These are phyloP conservation scores for Megacollybia platyphylla DNA, from an alignment of 1,284 basidiomycete genomes.

Conservation along the genomic window DNA sequence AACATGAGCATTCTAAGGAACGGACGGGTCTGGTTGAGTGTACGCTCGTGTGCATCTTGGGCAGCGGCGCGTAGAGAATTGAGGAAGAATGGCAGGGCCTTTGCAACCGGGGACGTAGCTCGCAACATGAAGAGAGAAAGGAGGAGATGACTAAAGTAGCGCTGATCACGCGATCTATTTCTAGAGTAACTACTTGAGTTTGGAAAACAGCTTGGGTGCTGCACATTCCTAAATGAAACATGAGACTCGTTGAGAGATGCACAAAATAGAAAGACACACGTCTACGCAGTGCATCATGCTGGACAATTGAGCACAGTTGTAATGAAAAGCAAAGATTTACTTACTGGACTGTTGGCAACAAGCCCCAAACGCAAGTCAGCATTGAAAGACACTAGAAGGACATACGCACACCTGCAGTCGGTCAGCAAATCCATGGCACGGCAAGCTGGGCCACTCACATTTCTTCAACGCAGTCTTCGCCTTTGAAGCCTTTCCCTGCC, in stretches of 20 bases:
- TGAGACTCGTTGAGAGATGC: background rate
- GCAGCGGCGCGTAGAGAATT: conserved; percentile 19
- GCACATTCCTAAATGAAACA: conserved; percentile 44
- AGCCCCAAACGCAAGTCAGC: conserved; percentile 9
- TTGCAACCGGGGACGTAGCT: conserved; percentile 15
- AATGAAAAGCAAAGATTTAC: conserved; percentile 14
- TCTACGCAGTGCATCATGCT: conserved; percentile 90
- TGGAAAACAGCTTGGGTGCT: conserved; percentile 71
- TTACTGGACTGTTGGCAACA: conserved; percentile 44
- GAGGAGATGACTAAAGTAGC: no score
- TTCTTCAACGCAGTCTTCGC: conserved; percentile 89
- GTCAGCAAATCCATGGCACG: conserved; percentile 4
- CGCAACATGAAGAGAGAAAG: background rate
- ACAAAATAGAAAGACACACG: conserved; percentile 29
- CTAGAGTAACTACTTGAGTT: conserved; percentile 20
- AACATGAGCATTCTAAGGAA: conserved; percentile 69
- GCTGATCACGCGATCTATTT: no score
- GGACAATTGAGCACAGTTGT: conserved; percentile 7
- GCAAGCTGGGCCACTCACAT: conserved; percentile 30
- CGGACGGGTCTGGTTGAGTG: conserved; percentile 11
- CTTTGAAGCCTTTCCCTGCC: conserved; percentile 70
- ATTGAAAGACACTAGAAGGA: conserved; percentile 3
- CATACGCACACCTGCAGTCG: conserved; percentile 34
- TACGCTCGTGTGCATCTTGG: conserved; percentile 6
- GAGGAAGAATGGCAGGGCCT: conserved; percentile 30